Evolutionary conservation across 1,284 basidiomycete genomes (phyloP).

Genomic region (Malassezia psittaci): DNA sequence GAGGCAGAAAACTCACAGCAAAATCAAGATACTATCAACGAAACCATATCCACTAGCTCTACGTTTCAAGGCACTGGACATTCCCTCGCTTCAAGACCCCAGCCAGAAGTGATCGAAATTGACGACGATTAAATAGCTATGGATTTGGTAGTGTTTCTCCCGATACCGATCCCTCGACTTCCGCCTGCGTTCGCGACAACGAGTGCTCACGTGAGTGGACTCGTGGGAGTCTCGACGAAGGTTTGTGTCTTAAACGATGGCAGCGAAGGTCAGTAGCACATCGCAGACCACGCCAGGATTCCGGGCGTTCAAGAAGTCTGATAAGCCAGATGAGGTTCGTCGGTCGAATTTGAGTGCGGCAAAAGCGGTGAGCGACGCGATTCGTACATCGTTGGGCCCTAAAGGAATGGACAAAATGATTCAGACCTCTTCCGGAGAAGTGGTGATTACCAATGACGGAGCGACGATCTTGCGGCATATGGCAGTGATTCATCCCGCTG

Average conservation of each 20-base stretch:
- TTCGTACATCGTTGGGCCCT: slow-evolving; percentile 89
- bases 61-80: slow-evolving; percentile 9
- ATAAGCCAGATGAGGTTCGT: slow-evolving; percentile 48
- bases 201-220: too few relatives aligned
- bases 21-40: too few relatives aligned
- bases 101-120: slow-evolving; percentile 30
- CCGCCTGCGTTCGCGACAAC: too few relatives aligned
- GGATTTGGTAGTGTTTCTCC: not conserved
- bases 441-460: slow-evolving; percentile 97
- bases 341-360: slow-evolving; percentile 41
- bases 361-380: slow-evolving; percentile 90
- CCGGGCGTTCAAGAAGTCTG: slow-evolving; percentile 46
- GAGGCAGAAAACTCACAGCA: not conserved
- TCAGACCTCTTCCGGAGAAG: slow-evolving; percentile 90
- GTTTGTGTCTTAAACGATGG: not conserved
- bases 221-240: too few relatives aligned
- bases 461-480: slow-evolving; percentile 96
- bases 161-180: too few relatives aligned
- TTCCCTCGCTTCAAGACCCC: not conserved
- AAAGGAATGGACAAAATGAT: slow-evolving; percentile 99
- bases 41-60: not conserved
- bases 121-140: slow-evolving; percentile 24
- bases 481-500: slow-evolving; percentile 93
- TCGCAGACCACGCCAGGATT: slow-evolving; percentile 9
- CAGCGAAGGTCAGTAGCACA: not conserved